Base-by-base conservation (phyloP, 805 yeast genomes). In the Metschnikowia baotianmanensis region DNA sequence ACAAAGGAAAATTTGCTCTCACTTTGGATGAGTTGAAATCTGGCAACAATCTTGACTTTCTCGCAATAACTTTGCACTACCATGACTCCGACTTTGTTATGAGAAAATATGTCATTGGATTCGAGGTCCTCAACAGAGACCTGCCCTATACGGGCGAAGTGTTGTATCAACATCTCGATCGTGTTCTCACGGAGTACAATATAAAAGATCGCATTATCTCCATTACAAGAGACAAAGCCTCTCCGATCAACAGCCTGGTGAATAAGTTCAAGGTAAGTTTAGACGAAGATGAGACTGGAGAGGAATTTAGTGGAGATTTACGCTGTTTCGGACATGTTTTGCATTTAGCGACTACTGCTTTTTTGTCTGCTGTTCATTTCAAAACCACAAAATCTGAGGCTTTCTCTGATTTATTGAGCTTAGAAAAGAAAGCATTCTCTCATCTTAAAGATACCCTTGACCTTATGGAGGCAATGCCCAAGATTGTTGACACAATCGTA, bases 201-300 rank as follows among this genome's bases (percentile, higher is more conserved):
- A 32, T 32, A n/a, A 23, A 32, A 23, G 27, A 32, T n/a, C 33
- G 39, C 8, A 36, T 36, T 29, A 22, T 36, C 15, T 28, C 39
- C 27, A 36, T 32, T 12, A 32, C 35, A 6, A 32, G 27, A 32
- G 27, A 20, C n/a, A 32, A 20, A 13, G 13, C 35, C 13, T 20
- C 34, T 28, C 27, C 28, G 9, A 28, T 28, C 29, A 29, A 28
- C 23, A 15, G 13, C 39, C 10, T 35, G 38, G 16, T 35, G 26
- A 13, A 27, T 12, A 28, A 13, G 23, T 29, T 36, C 31, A 20
- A 28, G 26, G 22, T 8, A n/a, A 26, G 31, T 15, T 25, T 26
- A 5, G 24, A 19, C 12, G 31, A 27, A 10, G 38, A 34, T 26
- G 38, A 26, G 11, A 16, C 38, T 24, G 31, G 6, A 10, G 16